Conservation (phyloP, 2,329 filamentous ascomycete genomes). For the Aspergillus latus region DNA sequence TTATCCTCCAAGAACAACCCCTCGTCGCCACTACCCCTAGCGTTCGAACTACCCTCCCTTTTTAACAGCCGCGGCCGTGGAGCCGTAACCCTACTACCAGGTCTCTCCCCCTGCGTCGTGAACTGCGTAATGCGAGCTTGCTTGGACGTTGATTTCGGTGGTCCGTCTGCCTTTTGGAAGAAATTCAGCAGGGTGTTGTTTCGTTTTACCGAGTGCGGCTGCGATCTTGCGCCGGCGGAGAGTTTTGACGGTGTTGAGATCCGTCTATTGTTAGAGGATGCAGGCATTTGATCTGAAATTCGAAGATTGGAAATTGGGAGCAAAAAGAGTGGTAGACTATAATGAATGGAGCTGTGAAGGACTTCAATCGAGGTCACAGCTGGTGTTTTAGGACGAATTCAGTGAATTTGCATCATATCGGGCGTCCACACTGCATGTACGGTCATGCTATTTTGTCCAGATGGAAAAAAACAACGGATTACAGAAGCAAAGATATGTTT, state of each 20-base stretch:
- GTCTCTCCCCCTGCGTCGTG: constrained; percentile 29
- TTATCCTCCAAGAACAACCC: constrained; percentile 40
- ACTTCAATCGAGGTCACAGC: too few species aligned
- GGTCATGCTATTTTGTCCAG: neutral
- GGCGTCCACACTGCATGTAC: neutral
- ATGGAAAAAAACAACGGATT: neutral
- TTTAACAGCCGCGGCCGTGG: constrained; percentile 13
- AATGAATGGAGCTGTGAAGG: too few species aligned
- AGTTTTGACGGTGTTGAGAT: constrained; percentile 31
- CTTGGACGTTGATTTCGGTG: constrained; percentile 47
- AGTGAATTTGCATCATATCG: neutral
- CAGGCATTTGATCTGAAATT: constrained; percentile 24
- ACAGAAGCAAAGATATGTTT: neutral
- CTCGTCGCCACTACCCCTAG: neutral
- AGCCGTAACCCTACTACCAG: constrained; percentile 26
- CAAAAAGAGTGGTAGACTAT: too few species aligned
- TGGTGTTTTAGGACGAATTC: too few species aligned
- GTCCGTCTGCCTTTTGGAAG: constrained; percentile 67
- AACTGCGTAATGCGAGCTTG: constrained; percentile 58
- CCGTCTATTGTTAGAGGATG: constrained; percentile 21
- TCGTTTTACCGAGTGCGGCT: constrained; percentile 23
- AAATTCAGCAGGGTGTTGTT: constrained; percentile 72
- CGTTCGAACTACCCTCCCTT: constrained; percentile 2
- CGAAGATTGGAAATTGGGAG: neutral
- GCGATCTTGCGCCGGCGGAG: constrained; percentile 21